phyloP scores from a whole-genome alignment of 768 basidiomycete genomes.

The Termitomyces sp. region DNA sequence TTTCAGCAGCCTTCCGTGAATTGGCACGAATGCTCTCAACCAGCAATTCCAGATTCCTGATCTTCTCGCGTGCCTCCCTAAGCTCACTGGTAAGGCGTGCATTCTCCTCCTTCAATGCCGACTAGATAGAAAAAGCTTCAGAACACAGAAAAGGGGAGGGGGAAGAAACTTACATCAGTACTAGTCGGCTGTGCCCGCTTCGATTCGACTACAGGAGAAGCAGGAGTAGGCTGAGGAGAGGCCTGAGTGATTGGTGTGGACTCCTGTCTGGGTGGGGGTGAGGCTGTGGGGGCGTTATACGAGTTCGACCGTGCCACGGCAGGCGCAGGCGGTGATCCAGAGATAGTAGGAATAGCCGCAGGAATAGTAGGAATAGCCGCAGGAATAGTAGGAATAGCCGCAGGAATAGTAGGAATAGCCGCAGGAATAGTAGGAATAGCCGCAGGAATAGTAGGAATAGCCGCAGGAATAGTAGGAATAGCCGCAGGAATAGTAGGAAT shows the following conservation, averaged over 20 bases:
- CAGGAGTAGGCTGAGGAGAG: constrained; percentile 17
- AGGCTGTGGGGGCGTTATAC: constrained; percentile 26
- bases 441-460: constrained; percentile 27
- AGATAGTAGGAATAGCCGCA: neutral
- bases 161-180: constrained; percentile 24
- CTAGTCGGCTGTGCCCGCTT: constrained; percentile 20
- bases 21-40: constrained; percentile 74
- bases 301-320: constrained; percentile 19
- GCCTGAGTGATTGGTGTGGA: constrained; percentile 14
- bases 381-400: constrained; percentile 28
- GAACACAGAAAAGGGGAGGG: neutral
- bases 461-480: constrained; percentile 31
- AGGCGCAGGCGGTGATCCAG: constrained; percentile 6
- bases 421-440: too few species aligned
- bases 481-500: too few species aligned
- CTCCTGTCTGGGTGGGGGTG: constrained; percentile 20
- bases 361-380: constrained; percentile 29
- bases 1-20: constrained; percentile 71
- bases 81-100: constrained; percentile 60
- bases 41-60: constrained; percentile 80
- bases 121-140: constrained; percentile 6
- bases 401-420: too few species aligned
- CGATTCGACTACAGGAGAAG: constrained; percentile 15
- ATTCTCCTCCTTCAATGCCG: constrained; percentile 52
- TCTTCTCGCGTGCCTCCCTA: constrained; percentile 77